Evolutionary conservation across 371 early-diverging fungal genomes (phyloP), one percentile per base, ranked within the genome.

Genomic region (Basidiobolus meristosporus): DNA sequence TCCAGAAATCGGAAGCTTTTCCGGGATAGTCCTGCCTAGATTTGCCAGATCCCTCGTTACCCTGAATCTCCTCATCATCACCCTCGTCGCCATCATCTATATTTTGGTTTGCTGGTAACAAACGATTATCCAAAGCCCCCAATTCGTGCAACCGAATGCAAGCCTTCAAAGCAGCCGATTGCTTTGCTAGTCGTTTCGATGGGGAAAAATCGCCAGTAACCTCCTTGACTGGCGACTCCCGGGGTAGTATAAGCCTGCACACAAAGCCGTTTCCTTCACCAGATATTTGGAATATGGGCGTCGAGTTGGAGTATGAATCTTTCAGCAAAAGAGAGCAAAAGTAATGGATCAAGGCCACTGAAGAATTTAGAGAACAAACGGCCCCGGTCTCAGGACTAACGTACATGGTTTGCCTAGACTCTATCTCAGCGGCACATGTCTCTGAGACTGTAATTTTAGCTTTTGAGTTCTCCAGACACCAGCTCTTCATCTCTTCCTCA

Each of bases 91-190:
- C 46, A 14, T 40, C 21, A 18, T 2, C 32, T 7, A 14, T 38
- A 2, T 42, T 28, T 11, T 28, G 16, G 20, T 43, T 36, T 10
- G 40, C 30, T 31, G 88, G 88, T 15, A 75, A 36, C 15, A 92
- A 57, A 32, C 75, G 63, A 23, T 87, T 79, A 47, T 82, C 70
- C 20, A 91, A 55, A 0, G 74, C 82, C 2, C 78, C 72, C 0
- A 58, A 30, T 15, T 46, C 44, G 31, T 81, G 72, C 6, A 92
- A 60, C 37, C 62, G 50, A 36, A 70, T 66, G 38, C 80, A 70
- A 0, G 75, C 65, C 26, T 80, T 68, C 29, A 83, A 65, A 0
- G 84, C 77, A 0, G 75, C 83, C 1, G 67, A 49, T 10, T 77
- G 70, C 47, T 72, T 82, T 3, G 93, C 89, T 29, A 59, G 50